Evolutionary conservation across 352 stramenopile species (phyloP).

Genomic region (Globisporangium uncinulatum): DNA sequence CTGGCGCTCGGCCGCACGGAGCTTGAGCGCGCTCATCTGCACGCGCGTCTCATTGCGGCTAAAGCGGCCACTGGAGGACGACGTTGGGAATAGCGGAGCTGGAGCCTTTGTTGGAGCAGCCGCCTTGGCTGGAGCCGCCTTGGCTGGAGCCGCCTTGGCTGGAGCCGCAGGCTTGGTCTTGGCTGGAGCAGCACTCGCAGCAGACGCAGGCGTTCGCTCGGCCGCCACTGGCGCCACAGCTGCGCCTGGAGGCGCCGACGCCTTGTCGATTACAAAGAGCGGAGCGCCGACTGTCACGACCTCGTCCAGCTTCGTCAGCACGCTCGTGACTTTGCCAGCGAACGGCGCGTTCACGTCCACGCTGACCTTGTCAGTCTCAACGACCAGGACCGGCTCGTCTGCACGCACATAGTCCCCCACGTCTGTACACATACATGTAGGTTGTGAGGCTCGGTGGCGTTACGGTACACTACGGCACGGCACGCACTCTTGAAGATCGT

Average conservation of each 20-base stretch:
- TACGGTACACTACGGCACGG: too few species aligned
- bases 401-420: constrained; percentile 94
- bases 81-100: constrained; percentile 9
- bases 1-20: constrained; percentile 92
- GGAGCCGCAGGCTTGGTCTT: constrained; percentile 17
- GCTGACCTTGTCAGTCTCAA: constrained; percentile 99
- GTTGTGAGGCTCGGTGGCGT: too few species aligned
- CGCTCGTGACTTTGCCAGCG: constrained; percentile 88
- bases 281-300: constrained; percentile 93
- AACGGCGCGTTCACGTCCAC: constrained; percentile 91
- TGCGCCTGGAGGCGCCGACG: constrained; percentile 25
- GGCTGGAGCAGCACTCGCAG: constrained; percentile 11
- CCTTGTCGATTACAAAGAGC: constrained; percentile 91
- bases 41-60: constrained; percentile 75
- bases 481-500: constrained; percentile 77
- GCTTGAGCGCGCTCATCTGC: constrained; percentile 96
- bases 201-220: too few species aligned
- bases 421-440: constrained; percentile 27
- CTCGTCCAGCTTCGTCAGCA: constrained; percentile 93
- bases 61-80: constrained; percentile 24
- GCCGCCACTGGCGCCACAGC: too few species aligned
- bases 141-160: constrained; percentile 15
- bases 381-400: constrained; percentile 95
- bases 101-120: constrained; percentile 17
- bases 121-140: constrained; percentile 14